Conservation (phyloP, 2,329 filamentous ascomycete species). For the Curvularia lunata region DNA sequence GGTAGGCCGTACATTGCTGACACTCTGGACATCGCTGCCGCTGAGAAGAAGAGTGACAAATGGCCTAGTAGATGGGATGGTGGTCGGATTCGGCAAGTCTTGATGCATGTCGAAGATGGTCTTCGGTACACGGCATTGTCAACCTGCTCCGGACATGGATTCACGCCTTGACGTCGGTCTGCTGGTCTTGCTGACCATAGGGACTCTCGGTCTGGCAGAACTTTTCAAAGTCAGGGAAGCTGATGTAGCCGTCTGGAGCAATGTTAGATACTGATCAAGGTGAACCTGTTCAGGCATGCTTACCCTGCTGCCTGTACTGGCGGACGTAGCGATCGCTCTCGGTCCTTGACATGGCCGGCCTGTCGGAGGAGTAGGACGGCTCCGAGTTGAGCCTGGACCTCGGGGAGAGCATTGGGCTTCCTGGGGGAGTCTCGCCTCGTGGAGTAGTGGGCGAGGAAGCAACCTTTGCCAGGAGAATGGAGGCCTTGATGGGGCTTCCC, state of each 20-base stretch:
- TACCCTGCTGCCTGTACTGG: constrained; percentile 48
- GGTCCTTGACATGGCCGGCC: constrained; percentile 44
- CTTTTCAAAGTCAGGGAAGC: constrained; percentile 75
- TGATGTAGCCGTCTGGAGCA: constrained; percentile 65
- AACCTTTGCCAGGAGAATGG: constrained; percentile 52
- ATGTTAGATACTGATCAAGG: constrained; percentile 24
- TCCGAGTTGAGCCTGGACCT: constrained; percentile 36
- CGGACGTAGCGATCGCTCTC: constrained; percentile 49
- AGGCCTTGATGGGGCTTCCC: constrained; percentile 52
- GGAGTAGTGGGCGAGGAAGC: constrained; percentile 52
- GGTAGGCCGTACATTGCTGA: constrained; percentile 2
- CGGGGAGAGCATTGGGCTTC: constrained; percentile 40
- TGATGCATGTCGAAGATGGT: constrained; percentile 7
- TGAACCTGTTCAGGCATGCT: constrained; percentile 18
- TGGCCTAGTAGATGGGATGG: constrained; percentile 14
- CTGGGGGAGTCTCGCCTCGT: constrained; percentile 43
- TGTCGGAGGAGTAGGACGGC: constrained; percentile 36
- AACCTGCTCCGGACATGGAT: constrained; percentile 8
- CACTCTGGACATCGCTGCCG: background rate
- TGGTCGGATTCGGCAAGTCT: constrained; percentile 14
- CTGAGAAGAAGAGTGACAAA: constrained; percentile 8
- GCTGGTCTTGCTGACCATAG: constrained; percentile 41
- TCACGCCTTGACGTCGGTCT: constrained; percentile 46
- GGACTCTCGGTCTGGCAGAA: constrained; percentile 56
- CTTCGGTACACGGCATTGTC: constrained; percentile 12